Conservation (phyloP, 164 flowering plant species). For the Buxus sempervirens region DNA sequence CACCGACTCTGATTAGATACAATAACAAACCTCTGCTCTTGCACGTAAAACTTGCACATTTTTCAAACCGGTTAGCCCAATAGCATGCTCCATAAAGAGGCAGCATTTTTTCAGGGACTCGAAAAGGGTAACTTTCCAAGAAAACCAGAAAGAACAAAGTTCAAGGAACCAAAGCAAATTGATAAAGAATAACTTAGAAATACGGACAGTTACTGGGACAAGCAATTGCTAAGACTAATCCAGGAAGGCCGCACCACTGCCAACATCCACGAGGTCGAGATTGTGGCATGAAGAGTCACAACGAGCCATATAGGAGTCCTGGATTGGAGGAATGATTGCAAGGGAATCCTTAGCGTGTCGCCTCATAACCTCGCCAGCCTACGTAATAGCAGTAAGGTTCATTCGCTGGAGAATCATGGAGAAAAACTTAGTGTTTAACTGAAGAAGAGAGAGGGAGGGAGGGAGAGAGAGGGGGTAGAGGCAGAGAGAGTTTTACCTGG, state of each 20-base stretch:
- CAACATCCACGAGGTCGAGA: slow-evolving; percentile 72
- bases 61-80: slow-evolving; percentile 50
- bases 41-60: slow-evolving; percentile 70
- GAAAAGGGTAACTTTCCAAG: slow-evolving; percentile 79
- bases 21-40: slow-evolving; percentile 75
- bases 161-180: neutral
- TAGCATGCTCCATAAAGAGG: slow-evolving; percentile 79
- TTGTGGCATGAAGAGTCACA: slow-evolving; percentile 40
- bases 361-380: slow-evolving; percentile 65
- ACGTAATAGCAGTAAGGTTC: slow-evolving; percentile 75
- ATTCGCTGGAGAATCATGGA: slow-evolving; percentile 51
- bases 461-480: neutral
- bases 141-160: too few species aligned
- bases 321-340: slow-evolving; percentile 64
- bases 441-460: slow-evolving; percentile 5
- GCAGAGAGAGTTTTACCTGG: slow-evolving; percentile 39
- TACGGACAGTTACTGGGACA: slow-evolving; percentile 49
- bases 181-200: neutral
- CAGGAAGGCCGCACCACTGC: slow-evolving; percentile 93
- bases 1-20: neutral
- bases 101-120: slow-evolving; percentile 88
- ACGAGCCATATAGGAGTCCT: slow-evolving; percentile 34
- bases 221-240: slow-evolving; percentile 79
- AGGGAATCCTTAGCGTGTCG: slow-evolving; percentile 91
- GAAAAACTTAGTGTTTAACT: neutral